These are phyloP conservation scores for Amylocarpus encephaloides DNA, from an alignment of 2,329 filamentous ascomycete genomes.

Conservation along the genomic window DNA sequence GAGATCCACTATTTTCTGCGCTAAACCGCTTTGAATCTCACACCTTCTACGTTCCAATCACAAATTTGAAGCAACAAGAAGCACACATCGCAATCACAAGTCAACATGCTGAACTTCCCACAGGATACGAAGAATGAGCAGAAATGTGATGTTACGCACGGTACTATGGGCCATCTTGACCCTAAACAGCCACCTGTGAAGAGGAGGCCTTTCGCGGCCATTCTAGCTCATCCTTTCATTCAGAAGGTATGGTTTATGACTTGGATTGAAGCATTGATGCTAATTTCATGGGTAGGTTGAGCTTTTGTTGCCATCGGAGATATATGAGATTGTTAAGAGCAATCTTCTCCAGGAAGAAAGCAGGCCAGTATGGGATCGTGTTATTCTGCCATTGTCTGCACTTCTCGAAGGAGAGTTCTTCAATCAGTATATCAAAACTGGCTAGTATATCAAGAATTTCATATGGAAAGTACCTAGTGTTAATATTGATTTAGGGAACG, in stretches of 20 bases:
- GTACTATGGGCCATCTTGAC: constrained; percentile 63
- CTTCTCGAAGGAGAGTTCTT: constrained; percentile 73
- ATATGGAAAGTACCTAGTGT: neutral
- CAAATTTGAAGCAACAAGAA: neutral
- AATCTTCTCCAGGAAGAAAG: constrained; percentile 41
- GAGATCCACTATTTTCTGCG: neutral
- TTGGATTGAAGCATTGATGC: neutral
- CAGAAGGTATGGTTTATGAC: constrained; percentile 49
- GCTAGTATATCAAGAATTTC: constrained; percentile 8
- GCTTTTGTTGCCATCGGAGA: constrained; percentile 62
- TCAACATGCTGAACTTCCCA: constrained; percentile 39
- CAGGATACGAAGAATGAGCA: constrained; percentile 35
- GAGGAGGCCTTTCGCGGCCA: constrained; percentile 67
- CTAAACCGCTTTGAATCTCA: constrained; percentile 11
- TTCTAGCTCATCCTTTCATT: constrained; percentile 59
- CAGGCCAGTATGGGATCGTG: constrained; percentile 52
- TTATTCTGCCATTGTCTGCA: constrained; percentile 66
- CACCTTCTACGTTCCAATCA: constrained; percentile 1
- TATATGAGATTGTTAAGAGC: constrained; percentile 47
- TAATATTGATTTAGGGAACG: constrained; percentile 49
- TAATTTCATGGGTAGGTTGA: constrained; percentile 45
- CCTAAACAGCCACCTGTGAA: constrained; percentile 63
- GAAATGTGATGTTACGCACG: constrained; percentile 71
- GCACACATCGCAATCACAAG: neutral
- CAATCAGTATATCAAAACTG: constrained; percentile 70